phyloP scores from a whole-genome alignment of 208 protist genomes.

The Trypanosomatidae sp. region DNA sequence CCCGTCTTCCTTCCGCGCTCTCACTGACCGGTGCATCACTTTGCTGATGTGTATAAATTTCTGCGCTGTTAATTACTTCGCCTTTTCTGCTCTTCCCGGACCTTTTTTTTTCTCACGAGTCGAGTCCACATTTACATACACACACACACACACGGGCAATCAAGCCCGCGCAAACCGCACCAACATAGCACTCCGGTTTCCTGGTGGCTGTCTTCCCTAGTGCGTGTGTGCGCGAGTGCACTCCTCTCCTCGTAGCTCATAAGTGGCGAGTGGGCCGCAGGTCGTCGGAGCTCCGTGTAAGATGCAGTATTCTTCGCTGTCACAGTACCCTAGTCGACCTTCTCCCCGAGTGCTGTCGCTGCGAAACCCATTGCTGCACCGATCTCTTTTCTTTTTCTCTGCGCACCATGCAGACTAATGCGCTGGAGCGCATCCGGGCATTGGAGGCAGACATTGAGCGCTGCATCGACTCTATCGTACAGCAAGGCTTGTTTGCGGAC shows the following conservation, averaged over 20 bases:
- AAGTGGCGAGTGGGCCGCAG: not conserved
- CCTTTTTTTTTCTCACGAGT: not conserved
- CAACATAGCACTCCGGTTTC: not conserved
- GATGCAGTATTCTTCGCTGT: not conserved
- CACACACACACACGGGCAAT: not conserved
- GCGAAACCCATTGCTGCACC: not conserved
- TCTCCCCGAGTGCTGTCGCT: not conserved
- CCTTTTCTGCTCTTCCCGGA: not conserved
- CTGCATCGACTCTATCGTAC: conserved; percentile 78
- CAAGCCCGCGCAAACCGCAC: not conserved
- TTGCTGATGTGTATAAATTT: too few species aligned
- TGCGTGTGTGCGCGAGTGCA: not conserved
- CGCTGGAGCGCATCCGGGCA: conserved; percentile 77
- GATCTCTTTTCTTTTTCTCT: not conserved
- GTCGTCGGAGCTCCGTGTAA: not conserved
- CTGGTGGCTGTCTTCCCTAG: not conserved
- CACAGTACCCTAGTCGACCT: not conserved
- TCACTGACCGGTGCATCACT: not conserved
- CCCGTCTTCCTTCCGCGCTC: not conserved
- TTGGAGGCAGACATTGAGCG: conserved; percentile 85
- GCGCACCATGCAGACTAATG: conserved; percentile 48
- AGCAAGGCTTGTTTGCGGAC: conserved; percentile 65
- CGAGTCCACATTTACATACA: not conserved
- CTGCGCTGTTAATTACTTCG: not conserved
- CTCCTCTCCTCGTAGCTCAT: not conserved